Evolutionary conservation across 208 protist species (phyloP), one percentile per base, ranked within the genome.

Genomic region (Acanthamoeba sp.): DNA sequence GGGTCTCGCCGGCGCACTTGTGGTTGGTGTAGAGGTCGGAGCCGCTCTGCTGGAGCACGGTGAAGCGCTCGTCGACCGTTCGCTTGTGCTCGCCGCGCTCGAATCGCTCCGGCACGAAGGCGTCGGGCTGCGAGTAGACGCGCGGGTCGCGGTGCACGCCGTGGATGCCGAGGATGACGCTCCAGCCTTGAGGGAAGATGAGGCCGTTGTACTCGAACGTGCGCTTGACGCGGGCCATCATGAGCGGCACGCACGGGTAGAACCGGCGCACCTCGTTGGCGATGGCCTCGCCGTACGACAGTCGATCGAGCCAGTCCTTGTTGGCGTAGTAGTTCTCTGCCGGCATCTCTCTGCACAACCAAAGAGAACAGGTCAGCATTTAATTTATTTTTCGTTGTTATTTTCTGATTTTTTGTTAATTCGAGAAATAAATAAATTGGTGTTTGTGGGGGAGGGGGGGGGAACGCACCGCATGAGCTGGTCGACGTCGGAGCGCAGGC

Each of bases 121-220:
- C 9, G 36, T 64, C 80, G 22, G 80, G 80, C 22, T 88, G 3
- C 45, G n/a, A 36, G 27, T 62, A 88, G n/a, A 88, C 80, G 50
- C 80, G 80, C 32, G 80, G 80, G 29, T 88, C 80, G 27, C 80
- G 80, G 36, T 88, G 80, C 22, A 88, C 50, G 32, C 42, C 78
- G 78, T 87, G 78, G 3, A 87, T 55, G 48, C 42, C 78, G 18
- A 87, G 78, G 22, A 62, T 62, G 55, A 62, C 22, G 55, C 55
- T 62, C 38, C 48, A 87, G 18, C 48, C 78, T 32, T 87, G 38
- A 4, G 78, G 78, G 78, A 87, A 87, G 48, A 59, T 59, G 22
- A 59, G 20, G 38, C 78, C 78, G 78, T 87, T 57, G 78, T 87
- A 36, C 78, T 87, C 78, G 48, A 87, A 87, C 12, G 78, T 59